Evolutionary conservation across 345 rosid species (phyloP).

Genomic region (Geranium rotundifolium): DNA sequence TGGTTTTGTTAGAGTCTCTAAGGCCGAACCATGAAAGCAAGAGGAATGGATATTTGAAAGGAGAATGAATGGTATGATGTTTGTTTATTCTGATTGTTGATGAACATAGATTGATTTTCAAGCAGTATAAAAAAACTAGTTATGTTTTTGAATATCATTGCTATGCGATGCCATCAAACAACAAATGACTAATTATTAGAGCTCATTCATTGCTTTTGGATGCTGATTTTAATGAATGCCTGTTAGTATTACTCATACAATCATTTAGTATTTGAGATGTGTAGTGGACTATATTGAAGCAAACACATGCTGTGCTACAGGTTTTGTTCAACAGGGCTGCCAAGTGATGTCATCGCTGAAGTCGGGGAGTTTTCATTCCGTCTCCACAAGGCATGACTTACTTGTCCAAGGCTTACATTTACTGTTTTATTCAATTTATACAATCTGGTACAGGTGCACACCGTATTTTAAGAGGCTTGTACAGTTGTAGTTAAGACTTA

Average conservation of each 20-base stretch:
- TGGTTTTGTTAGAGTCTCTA: too few species aligned
- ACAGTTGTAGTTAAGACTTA: background rate
- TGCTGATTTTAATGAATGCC: background rate
- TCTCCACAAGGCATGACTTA: constrained; percentile 59
- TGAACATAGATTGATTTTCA: background rate
- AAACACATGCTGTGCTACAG: constrained; percentile 23
- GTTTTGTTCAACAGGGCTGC: constrained; percentile 72
- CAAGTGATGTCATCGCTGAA: constrained; percentile 64
- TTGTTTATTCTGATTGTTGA: background rate
- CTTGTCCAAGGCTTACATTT: background rate
- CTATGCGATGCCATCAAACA: background rate
- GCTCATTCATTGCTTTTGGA: background rate
- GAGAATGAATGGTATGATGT: too few species aligned
- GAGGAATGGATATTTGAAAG: too few species aligned
- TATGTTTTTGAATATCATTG: background rate
- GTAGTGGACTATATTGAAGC: background rate
- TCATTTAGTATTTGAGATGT: background rate
- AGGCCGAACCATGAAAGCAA: too few species aligned
- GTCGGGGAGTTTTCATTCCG: constrained; percentile 59
- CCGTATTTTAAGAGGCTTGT: background rate
- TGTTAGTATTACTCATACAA: too few species aligned
- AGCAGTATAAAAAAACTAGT: background rate
- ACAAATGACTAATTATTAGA: background rate
- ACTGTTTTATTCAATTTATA: background rate
- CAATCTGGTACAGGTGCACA: background rate